Base-by-base conservation (phyloP, 2,329 filamentous ascomycete genomes). In the Fusarium ramigenum region DNA sequence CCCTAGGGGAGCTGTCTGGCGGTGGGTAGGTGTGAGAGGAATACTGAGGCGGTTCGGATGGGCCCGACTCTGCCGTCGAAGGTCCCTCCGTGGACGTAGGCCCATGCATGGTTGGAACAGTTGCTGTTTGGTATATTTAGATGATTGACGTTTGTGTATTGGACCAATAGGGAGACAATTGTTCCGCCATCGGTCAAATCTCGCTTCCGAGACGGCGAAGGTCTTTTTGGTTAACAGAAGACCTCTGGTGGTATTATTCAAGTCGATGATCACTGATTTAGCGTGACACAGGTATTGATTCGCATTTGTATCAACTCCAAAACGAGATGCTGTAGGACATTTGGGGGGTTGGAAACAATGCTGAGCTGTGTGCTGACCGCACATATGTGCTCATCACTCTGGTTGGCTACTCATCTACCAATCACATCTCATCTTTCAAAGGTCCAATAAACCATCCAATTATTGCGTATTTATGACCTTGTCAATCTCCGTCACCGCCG, bases 61-160 rank as follows among this genome's bases (percentile, higher is more conserved):
- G 30, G 30, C 47, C 30, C 1, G 21, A 4, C 4, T 34, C 47
- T 34, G 2, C 16, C 15, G 8, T 19, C 0, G 47, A 34, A 19
- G 5, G 16, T 0, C 21, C 21, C 4, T 23, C 0, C 0, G 1
- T 16, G 0, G 28, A 0, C 21, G 46, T 3, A 23, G 21, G 4
- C 9, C 46, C 28, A 23, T 9, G 15, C 28, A 49, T 49, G 25
- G 5, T 25, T 25, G 25, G 25, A 25, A 25, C 25, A 25, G 25
- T 25, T 25, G 25, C n/a, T n/a, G n/a, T n/a, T n/a, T n/a, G n/a
- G n/a, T n/a, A n/a, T n/a, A n/a, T 9, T 19, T 10, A 4, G 5
- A 15, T 44, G 7, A 1, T 25, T 9, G 10, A 6, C 10, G 10
- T 0, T 14, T 15, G 11, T 9, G 18, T 11, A 30, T 11, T 9